Evolutionary conservation across 768 basidiomycete species (phyloP), one percentile per base, ranked within the genome.

Genomic region (Dioszegia aurantiaca): DNA sequence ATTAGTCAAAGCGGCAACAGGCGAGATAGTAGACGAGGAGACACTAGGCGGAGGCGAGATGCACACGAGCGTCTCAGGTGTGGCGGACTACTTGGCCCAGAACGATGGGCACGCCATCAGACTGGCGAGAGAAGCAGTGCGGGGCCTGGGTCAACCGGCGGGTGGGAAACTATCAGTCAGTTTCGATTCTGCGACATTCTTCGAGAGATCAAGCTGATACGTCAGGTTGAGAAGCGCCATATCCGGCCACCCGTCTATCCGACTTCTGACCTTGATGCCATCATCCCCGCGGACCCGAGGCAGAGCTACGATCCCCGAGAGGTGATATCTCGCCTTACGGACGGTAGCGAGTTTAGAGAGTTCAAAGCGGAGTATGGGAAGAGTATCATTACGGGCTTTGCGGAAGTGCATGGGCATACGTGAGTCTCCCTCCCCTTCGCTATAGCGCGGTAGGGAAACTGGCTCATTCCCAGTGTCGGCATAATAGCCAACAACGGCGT

Each of bases 401-500:
- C 72, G 19, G 67, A 69, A 59, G 64, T 73, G 14, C 72, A 73
- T 53, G 72, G 72, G 6, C 64, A 73, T 45, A 70, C 68, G 70
- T 72, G 42, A 66, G 67, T 56, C 31, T 8, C 19, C 12, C 3
- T 48, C 36, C 21, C 26, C 9, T 24, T 27, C 26, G 12, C 8
- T 24, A n/a, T n/a, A n/a, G n/a, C n/a, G n/a, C n/a, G n/a, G n/a
- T n/a, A n/a, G n/a, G n/a, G n/a, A n/a, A 8, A 26, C 45, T 55
- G 26, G 37, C 14, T 26, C 4, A 27, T 33, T 28, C 19, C 16
- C 42, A 71, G 68, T 56, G 90, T 94, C 40, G 92, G 92, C 3
- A 90, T 97, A 59, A 82, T 92, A 36, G 92, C 87, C 24, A 97
- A 97, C 78, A 93, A 93, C 68, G 93, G 92, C 62, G 92, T 97